phyloP scores from a whole-genome alignment of 148 eudicot species.

The Chenopodium suecicum region DNA sequence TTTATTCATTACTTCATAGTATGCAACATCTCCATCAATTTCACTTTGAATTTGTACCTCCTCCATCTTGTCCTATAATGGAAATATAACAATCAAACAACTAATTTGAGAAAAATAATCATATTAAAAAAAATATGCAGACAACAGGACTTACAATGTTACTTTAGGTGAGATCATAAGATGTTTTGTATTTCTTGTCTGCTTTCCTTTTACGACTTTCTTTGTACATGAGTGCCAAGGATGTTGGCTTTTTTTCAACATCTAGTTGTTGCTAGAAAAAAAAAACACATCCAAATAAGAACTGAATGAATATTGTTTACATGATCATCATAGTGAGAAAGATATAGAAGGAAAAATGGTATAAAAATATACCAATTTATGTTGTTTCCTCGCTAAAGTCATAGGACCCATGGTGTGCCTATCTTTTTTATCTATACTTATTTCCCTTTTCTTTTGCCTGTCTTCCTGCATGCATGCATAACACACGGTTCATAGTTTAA shows the following conservation, averaged over 20 bases:
- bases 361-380: too few species aligned
- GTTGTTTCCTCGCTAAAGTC: too few species aligned
- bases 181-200: too few species aligned
- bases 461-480: background rate
- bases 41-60: background rate
- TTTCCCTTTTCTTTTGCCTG: background rate
- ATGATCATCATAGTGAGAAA: too few species aligned
- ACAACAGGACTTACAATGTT: background rate
- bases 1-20: background rate
- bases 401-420: too few species aligned
- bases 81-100: background rate
- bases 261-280: background rate
- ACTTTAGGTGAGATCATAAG: too few species aligned
- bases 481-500: too few species aligned
- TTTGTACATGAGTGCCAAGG: too few species aligned
- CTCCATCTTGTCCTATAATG: background rate
- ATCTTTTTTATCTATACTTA: too few species aligned
- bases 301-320: too few species aligned
- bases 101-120: background rate
- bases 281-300: background rate
- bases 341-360: too few species aligned
- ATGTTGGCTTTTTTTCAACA: background rate
- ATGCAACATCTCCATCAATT: constrained; percentile 3
- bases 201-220: too few species aligned
- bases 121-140: background rate